Evolutionary conservation across 1,284 basidiomycete genomes (phyloP), one percentile per base, ranked within the genome.

Genomic region (Gymnopus androsaceus): DNA sequence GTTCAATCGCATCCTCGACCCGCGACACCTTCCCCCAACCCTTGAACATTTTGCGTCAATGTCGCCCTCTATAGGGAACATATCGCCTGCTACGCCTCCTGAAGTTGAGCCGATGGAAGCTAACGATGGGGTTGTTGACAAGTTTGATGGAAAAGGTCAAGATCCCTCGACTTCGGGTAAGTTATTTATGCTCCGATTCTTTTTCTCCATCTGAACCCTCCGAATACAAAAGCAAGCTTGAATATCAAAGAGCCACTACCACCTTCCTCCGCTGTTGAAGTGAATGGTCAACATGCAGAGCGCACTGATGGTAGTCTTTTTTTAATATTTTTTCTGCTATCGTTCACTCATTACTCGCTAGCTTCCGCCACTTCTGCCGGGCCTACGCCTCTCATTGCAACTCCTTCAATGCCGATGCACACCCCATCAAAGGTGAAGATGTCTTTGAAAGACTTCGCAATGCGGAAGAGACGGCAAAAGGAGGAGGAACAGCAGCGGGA

Each of bases 371-470:
- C 12, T n/a, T 27, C 41, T 42, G n/a, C 25, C 4, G 12, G 14
- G 11, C 28, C 41, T 15, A 15, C 11, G 14, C 41, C 40, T 28
- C 9, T 15, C 11, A 6, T 25, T 11, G 40, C 33, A 4, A 27
- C 63, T 14, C 55, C 64, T 4, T 58, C 62, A 6, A 66, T 68
- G 12, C 66, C 65, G 6, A 46, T 28, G 7, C 21, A n/a, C 25
- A 28, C 11, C 41, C 63, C 63, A 3, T 66, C 72, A 9, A 81
- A 81, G 54, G 77, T 82, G 14, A 81, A 80, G 60, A 67, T 81
- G 63, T 78, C 79, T 0, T 61, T 81, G 27, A 74, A 74, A 48
- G 80, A 82, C 53, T 82, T 80, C 57, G 75, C 71, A 19, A 51
- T 76, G 17, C 64, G 80, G 54, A 81, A 73, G 69, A 75, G 75